phyloP scores from a whole-genome alignment of 306 rosid species.

The Citrullus colocynthis region DNA sequence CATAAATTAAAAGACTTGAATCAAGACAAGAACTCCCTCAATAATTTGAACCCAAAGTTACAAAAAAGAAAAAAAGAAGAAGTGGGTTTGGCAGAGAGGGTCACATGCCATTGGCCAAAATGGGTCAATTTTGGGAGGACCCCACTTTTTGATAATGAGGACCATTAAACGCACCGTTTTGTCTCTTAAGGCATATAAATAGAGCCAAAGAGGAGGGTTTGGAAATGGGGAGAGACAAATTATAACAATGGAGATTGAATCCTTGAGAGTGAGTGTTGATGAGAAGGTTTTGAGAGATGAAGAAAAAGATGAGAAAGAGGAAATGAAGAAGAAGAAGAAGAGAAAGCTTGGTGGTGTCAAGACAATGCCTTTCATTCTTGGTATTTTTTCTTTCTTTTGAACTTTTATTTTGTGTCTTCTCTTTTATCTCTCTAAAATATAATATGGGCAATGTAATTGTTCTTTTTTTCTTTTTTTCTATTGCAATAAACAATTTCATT shows the following conservation, averaged over 20 bases:
- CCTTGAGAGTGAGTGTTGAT: background rate
- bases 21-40: background rate
- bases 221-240: background rate
- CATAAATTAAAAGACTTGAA: background rate
- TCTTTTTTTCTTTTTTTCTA: background rate
- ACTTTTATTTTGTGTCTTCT: no score
- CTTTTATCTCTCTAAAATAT: no score
- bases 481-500: background rate
- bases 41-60: background rate
- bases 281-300: background rate
- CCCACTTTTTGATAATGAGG: background rate
- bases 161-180: background rate
- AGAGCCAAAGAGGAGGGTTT: background rate
- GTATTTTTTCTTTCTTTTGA: background rate
- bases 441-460: no score
- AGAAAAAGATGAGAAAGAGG: conserved; percentile 1
- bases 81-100: background rate
- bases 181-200: background rate
- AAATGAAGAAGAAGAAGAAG: background rate
- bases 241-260: background rate
- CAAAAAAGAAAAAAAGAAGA: background rate
- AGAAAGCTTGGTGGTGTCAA: conserved; percentile 35
- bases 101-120: background rate
- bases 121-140: background rate
- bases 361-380: conserved; percentile 55